Evolutionary conservation across 2,329 filamentous ascomycete species (phyloP).

Genomic region (Penicillium oxalicum): DNA sequence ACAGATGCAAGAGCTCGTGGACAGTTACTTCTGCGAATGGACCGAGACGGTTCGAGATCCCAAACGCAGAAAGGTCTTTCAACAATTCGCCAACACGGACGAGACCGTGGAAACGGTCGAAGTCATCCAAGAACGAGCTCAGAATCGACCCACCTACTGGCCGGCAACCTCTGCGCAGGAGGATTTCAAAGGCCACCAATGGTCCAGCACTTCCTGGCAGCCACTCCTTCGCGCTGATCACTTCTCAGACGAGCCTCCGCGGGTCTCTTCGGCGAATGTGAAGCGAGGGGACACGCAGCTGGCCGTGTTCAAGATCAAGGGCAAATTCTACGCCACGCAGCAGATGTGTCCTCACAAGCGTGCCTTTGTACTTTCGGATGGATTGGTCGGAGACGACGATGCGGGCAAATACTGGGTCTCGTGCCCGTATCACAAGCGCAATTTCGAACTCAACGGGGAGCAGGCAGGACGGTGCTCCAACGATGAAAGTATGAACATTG

Average conservation of each 20-base stretch:
- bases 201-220: conserved; percentile 69
- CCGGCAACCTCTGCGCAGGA: conserved; percentile 59
- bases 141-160: conserved; percentile 72
- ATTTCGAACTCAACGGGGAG: conserved; percentile 67
- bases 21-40: conserved; percentile 87
- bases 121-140: conserved; percentile 63
- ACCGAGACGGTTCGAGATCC: conserved; percentile 71
- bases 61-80: conserved; percentile 62
- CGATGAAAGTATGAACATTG: conserved; percentile 70
- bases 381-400: conserved; percentile 62
- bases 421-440: conserved; percentile 84
- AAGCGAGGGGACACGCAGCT: conserved; percentile 87
- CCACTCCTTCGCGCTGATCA: conserved; percentile 65
- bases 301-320: conserved; percentile 76
- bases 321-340: conserved; percentile 76
- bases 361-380: conserved; percentile 82
- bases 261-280: conserved; percentile 64
- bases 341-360: conserved; percentile 95
- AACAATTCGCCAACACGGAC: conserved; percentile 75
- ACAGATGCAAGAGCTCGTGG: conserved; percentile 82
- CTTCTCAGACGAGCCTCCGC: conserved; percentile 65
- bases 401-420: conserved; percentile 71
- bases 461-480: conserved; percentile 66
- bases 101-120: conserved; percentile 68
- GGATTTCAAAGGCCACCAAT: conserved; percentile 64